Evolutionary conservation across 1,284 basidiomycete species (phyloP).

Genomic region (Rhodotorula mucilaginosa): DNA sequence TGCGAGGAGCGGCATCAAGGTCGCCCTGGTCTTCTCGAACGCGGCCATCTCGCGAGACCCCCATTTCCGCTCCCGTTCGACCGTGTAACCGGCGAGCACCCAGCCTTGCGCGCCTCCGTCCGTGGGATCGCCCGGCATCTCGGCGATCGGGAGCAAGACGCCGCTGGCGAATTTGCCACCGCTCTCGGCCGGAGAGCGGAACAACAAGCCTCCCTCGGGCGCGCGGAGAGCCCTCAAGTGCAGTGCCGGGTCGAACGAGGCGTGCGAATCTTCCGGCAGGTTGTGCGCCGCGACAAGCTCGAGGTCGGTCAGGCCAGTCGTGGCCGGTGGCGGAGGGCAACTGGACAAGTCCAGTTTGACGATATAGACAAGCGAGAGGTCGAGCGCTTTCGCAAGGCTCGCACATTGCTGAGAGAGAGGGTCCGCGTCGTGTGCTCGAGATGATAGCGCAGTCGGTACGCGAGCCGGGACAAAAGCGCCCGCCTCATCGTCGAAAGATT

Average conservation of each 20-base stretch:
- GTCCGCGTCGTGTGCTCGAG: background rate
- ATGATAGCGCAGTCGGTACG: background rate
- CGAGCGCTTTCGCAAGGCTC: constrained; percentile 34
- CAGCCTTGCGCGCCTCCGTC: constrained; percentile 4
- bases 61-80: constrained; percentile 10
- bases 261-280: constrained; percentile 32
- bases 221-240: constrained; percentile 42
- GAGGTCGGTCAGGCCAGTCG: constrained; percentile 3
- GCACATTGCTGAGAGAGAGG: constrained; percentile 11
- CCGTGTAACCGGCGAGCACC: constrained; percentile 28
- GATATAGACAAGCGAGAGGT: constrained; percentile 44
- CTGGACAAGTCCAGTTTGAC: constrained; percentile 30
- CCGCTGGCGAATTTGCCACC: constrained; percentile 17
- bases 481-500: background rate
- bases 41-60: constrained; percentile 20
- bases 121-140: background rate
- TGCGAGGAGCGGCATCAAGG: background rate
- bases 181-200: constrained; percentile 18
- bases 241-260: constrained; percentile 43
- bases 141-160: constrained; percentile 21
- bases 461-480: background rate
- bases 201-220: constrained; percentile 44
- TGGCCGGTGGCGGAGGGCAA: constrained; percentile 10
- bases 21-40: constrained; percentile 14
- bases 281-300: constrained; percentile 40